These are phyloP conservation scores for Rhododendron kiyosumense DNA, from an alignment of 148 eudicot genomes.

Conservation along the genomic window DNA sequence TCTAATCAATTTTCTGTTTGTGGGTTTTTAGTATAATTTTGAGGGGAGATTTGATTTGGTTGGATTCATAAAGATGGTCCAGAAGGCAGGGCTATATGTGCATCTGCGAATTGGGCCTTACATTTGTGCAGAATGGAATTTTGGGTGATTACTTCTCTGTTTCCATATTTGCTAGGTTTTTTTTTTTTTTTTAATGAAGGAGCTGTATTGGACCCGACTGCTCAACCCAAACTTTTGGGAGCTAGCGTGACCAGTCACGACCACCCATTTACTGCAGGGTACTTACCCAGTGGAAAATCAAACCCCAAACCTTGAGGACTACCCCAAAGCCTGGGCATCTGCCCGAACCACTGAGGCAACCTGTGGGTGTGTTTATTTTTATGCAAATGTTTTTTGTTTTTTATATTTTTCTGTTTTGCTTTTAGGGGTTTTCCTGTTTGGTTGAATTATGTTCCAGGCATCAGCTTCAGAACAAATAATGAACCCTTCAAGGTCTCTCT, in stretches of 20 bases:
- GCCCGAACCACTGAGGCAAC: too few relatives aligned
- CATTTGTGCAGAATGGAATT: constrained; percentile 57
- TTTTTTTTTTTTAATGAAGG: neutral
- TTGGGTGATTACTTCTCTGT: constrained; percentile 28
- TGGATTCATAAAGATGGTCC: constrained; percentile 40
- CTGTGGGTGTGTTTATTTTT: too few relatives aligned
- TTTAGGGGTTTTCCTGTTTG: constrained; percentile 48
- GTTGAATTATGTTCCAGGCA: constrained; percentile 50
- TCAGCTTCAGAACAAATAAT: constrained; percentile 47
- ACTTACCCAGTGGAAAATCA: too few relatives aligned
- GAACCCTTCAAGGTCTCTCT: constrained; percentile 45
- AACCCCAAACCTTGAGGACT: too few relatives aligned
- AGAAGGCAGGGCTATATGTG: constrained; percentile 39
- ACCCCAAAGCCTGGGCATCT: too few relatives aligned
- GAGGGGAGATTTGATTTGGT: constrained; percentile 50
- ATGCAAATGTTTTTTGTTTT: neutral
- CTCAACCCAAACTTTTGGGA: too few relatives aligned
- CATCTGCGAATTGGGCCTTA: constrained; percentile 58
- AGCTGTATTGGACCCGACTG: too few relatives aligned
- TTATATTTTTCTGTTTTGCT: neutral
- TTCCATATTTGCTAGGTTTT: neutral
- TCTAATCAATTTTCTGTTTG: neutral
- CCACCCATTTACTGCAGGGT: too few relatives aligned
- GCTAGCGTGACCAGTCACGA: too few relatives aligned
- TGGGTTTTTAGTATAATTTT: constrained; percentile 36